A percentile compares a stretch with the other conserved stretches of the same genome.
Conservation (phyloP, 352 stramenopile species). For the Pythium aphanidermatum region DNA sequence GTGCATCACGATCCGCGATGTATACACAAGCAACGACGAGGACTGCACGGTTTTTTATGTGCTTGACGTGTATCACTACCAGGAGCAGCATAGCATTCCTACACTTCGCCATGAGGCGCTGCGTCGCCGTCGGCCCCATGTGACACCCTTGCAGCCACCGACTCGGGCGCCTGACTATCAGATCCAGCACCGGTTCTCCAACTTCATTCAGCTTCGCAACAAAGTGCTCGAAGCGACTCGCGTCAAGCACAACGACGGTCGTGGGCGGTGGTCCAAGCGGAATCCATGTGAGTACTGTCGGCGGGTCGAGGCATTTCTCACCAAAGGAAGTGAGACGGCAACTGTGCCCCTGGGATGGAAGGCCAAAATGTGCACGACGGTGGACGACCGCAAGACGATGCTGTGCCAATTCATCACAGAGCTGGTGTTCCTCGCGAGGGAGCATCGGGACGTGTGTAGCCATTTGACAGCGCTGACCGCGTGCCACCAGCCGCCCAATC, state of each 20-base stretch:
- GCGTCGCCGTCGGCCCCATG: neutral
- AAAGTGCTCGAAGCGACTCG: constrained; percentile 37
- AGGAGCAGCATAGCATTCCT: constrained; percentile 25
- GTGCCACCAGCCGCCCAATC: constrained; percentile 1
- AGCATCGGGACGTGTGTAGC: constrained; percentile 10
- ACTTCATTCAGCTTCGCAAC: constrained; percentile 40
- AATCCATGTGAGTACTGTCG: constrained; percentile 20
- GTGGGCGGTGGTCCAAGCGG: constrained; percentile 18
- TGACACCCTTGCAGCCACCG: constrained; percentile 8
- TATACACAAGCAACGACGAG: constrained; percentile 39
- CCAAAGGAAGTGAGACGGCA: constrained; percentile 10
- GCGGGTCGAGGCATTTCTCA: constrained; percentile 27
- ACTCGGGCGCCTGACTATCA: constrained; percentile 37
- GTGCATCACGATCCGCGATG: constrained; percentile 43
- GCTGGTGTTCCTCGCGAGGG: constrained; percentile 15
- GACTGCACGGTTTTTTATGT: constrained; percentile 41
- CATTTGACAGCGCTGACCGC: constrained; percentile 4
- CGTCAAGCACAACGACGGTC: constrained; percentile 22
- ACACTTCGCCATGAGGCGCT: constrained; percentile 18
- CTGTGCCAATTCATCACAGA: constrained; percentile 20
- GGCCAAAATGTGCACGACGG: constrained; percentile 16
- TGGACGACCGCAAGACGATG: constrained; percentile 19
- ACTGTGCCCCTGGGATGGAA: constrained; percentile 8
- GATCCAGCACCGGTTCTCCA: constrained; percentile 64
- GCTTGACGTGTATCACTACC: constrained; percentile 51